Evolutionary conservation across 106 monocot species (phyloP), one percentile per base, ranked within the genome.

Genomic region (Dioscorea alata): DNA sequence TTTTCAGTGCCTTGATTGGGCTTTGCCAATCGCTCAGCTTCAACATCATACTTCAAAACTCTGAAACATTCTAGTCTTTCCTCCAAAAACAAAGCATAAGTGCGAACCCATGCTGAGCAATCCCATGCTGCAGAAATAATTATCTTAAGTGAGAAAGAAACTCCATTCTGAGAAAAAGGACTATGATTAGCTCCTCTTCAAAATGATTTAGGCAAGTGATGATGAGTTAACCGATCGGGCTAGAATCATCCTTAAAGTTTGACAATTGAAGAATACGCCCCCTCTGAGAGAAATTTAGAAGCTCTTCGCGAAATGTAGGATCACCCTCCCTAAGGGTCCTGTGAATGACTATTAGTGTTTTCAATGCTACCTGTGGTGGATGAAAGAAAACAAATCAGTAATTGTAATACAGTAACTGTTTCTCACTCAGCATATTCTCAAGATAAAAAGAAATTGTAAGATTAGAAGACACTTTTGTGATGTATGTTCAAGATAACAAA

Each of bases 101-200:
- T 89, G 4, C 97, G 75, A 56, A 99, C 97, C 97, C 97, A 99
- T 71, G 92, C 92, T 74, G 97, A 99, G 49, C 89, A 99, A 74
- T 99, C 97, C 97, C 97, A 99, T 59, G 97, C 97, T 99, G 81
- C 31, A 79, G 48, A 32, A 2, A 18, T 24, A 35, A 32, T 33
- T 15, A 13, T 13, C 31, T 33, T 17, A 15, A 33, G 12, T 15
- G 33, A 32, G 4, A 64, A 35, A 64, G 54, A 54, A 54, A 13
- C 4, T 54, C 15, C 6, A 42, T 42, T 3, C 42, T 42, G 6
- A 42, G 42, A 42, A 42, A 2, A 0, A 42, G 42, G 10, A 42
- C 42, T 42, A 42, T 8, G 1, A 6, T 10, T 42, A 42, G 42
- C 0, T 42, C 10, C 42, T 42, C 42, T 42, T 3, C 10, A 42